Evolutionary conservation across 164 flowering plant species (phyloP), one percentile per base, ranked within the genome.

Genomic region (Platanus orientalis): DNA sequence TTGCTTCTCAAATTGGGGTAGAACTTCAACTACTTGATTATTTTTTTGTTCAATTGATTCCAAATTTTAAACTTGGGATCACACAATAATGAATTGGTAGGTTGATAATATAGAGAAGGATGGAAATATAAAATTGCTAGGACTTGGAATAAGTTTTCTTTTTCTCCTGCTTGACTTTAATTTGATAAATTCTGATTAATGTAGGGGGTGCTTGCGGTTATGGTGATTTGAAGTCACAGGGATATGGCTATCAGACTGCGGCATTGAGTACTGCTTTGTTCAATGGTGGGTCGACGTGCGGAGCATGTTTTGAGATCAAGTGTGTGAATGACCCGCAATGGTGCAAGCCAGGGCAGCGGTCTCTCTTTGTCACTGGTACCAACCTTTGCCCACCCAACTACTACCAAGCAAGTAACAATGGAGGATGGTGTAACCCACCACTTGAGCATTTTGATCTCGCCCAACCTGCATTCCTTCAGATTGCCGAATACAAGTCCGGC

Each of bases 141-240:
- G n/a, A n/a, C 39, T 32, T 32, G 39, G 39, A 32, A 32, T 32
- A 32, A 9, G 9, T 32, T 32, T 32, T 32, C 7, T 3, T 36
- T 36, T 4, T 32, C 9, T 32, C 39, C 5, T 32, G 39, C 39
- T 32, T 32, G 39, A 4, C 9, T 36, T 7, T 36, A 36, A 36
- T 7, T 7, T 36, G 42, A 36, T 7, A 36, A 36, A 7, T 3
- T 7, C 9, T 10, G 42, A 36, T 36, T 27, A 24, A 34, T 44
- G 48, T 39, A 89, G 96, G 83, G 6, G 97, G 94, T 20, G 92
- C 97, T 5, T 91, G 96, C 66, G 96, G 95, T 0, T 91, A 85
- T 54, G 79, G 71, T 16, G 71, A 87, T 62, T 60, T 75, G 34
- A 55, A 61, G 24, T 27, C 62, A 14, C 60, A 75, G 53, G 90